Percentiles rank a stretch among this genome's conserved stretches.
Evolutionary conservation across 495 filamentous ascomycete species (phyloP).

Genomic region (Diplogelasinospora grovesii): DNA sequence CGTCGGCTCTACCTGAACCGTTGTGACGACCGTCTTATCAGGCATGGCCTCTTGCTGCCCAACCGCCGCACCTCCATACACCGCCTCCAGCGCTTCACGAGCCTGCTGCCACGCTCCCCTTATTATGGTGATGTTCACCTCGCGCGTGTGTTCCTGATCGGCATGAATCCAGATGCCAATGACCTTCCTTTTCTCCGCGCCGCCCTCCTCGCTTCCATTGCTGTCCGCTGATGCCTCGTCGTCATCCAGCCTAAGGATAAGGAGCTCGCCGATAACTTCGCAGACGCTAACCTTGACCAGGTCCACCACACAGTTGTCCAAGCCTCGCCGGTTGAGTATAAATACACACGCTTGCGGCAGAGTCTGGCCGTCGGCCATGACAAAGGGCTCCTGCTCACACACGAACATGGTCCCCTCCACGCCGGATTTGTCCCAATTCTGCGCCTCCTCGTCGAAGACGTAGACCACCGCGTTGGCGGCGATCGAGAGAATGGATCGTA

Average conservation of each 20-base stretch:
- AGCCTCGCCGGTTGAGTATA: constrained; percentile 40
- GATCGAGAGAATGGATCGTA: constrained; percentile 62
- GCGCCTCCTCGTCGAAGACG: constrained; percentile 52
- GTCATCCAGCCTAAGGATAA: constrained; percentile 37
- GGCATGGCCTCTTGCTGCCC: constrained; percentile 2
- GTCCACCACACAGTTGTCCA: constrained; percentile 38
- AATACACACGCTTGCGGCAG: constrained; percentile 33
- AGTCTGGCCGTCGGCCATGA: constrained; percentile 13
- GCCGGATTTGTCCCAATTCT: constrained; percentile 69
- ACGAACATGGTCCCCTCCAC: constrained; percentile 80
- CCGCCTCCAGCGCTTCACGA: constrained; percentile 16
- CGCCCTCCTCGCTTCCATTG: constrained; percentile 22
- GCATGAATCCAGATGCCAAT: constrained; percentile 43
- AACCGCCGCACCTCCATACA: constrained; percentile 6
- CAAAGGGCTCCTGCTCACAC: constrained; percentile 49
- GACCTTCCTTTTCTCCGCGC: constrained; percentile 16
- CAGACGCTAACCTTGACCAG: constrained; percentile 31
- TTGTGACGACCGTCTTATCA: not conserved
- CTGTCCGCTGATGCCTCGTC: constrained; percentile 12
- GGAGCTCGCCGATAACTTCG: constrained; percentile 35
- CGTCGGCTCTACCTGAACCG: constrained; percentile 1
- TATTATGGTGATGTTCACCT: constrained; percentile 30
- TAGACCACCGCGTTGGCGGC: constrained; percentile 78
- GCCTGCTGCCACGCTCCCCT: constrained; percentile 33
- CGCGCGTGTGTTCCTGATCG: constrained; percentile 35